These are phyloP conservation scores for Rhizopogon vinicolor DNA, from an alignment of 768 basidiomycete genomes.

Conservation along the genomic window DNA sequence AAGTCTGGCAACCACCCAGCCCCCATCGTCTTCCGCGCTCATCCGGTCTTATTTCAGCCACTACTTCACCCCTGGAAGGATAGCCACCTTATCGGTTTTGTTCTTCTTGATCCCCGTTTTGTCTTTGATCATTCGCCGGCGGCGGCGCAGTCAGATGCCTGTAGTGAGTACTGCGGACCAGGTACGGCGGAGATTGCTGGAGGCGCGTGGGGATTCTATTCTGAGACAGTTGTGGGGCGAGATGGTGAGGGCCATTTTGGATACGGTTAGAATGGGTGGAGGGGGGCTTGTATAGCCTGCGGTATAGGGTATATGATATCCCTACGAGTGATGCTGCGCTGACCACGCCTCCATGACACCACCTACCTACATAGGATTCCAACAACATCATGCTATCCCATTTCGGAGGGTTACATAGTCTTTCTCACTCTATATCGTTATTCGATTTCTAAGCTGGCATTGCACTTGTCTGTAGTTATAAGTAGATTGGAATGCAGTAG, in stretches of 20 bases:
- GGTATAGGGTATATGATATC: no score
- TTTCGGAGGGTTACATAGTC: neutral
- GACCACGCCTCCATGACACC: no score
- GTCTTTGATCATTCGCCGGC: slow-evolving; percentile 47
- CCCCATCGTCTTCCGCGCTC: slow-evolving; percentile 31
- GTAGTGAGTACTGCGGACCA: slow-evolving; percentile 45
- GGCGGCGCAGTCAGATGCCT: slow-evolving; percentile 28
- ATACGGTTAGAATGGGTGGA: slow-evolving; percentile 74
- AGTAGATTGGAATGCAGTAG: no score
- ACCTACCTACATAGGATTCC: no score
- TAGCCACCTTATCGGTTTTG: slow-evolving; percentile 41
- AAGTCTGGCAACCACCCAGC: slow-evolving; percentile 8
- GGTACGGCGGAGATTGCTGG: slow-evolving; percentile 51
- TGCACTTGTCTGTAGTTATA: no score
- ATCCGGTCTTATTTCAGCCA: slow-evolving; percentile 45
- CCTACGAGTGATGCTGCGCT: no score
- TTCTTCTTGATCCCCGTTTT: slow-evolving; percentile 38
- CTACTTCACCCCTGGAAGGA: slow-evolving; percentile 42
- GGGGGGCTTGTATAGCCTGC: slow-evolving; percentile 56
- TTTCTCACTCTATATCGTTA: slow-evolving; percentile 9
- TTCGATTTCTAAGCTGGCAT: neutral
- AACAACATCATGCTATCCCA: neutral
- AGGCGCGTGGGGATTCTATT: slow-evolving; percentile 31
- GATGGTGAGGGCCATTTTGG: slow-evolving; percentile 46
- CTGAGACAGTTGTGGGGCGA: slow-evolving; percentile 47